These are phyloP conservation scores for Breynia disticha DNA, from an alignment of 441 rosid genomes.

Conservation along the genomic window DNA sequence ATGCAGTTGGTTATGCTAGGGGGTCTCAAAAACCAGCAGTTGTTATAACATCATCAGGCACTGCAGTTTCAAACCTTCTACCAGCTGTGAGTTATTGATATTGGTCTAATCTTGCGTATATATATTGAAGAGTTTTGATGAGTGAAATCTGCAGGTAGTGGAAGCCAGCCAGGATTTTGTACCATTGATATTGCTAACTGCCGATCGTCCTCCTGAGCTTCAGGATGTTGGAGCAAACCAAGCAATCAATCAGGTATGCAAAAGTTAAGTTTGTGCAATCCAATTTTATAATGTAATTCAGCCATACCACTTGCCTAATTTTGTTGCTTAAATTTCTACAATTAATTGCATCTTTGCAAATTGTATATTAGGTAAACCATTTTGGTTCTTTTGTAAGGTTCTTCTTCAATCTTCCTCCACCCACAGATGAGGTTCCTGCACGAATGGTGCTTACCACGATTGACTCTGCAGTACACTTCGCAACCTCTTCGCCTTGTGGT, in stretches of 20 bases:
- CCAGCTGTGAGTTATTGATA: conserved; percentile 80
- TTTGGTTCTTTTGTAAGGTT: conserved; percentile 89
- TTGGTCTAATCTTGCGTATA: conserved; percentile 4
- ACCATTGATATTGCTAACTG: conserved; percentile 84
- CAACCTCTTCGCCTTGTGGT: conserved; percentile 62
- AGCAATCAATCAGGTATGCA: conserved; percentile 80
- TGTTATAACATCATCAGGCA: conserved; percentile 89
- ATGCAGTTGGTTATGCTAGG: conserved; percentile 88
- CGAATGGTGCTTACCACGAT: conserved; percentile 85
- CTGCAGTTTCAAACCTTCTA: conserved; percentile 96
- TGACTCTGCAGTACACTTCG: conserved; percentile 84
- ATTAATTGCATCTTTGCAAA: background rate
- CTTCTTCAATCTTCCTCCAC: conserved; percentile 86
- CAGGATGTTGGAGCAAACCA: conserved; percentile 90
- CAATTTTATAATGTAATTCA: too few species aligned
- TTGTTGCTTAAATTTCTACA: too few species aligned
- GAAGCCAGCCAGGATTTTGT: conserved; percentile 97
- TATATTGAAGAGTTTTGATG: conserved; percentile 3
- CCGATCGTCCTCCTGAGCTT: conserved; percentile 98
- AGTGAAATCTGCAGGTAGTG: conserved; percentile 54
- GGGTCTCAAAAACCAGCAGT: conserved; percentile 82
- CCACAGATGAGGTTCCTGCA: conserved; percentile 68
- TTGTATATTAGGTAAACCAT: conserved; percentile 63
- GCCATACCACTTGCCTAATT: too few species aligned
- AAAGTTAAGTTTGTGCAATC: conserved; percentile 11